Base-by-base conservation (phyloP, 176 grass and related monocot genomes). In the Elymus sibiricus region DNA sequence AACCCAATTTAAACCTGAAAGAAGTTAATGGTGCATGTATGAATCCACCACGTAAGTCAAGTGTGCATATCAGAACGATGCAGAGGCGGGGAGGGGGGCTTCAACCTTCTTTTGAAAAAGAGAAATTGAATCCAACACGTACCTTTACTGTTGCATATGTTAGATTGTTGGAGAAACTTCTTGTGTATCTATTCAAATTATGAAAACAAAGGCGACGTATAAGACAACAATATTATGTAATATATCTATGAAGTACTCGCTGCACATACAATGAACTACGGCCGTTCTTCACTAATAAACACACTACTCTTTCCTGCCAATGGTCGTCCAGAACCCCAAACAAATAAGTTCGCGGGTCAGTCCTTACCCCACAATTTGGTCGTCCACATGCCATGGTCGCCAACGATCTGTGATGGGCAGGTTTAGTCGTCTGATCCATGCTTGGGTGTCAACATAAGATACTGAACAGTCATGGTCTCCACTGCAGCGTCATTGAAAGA, bases 81-180 rank as follows among this genome's bases (percentile, higher is more conserved):
- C 31, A 32, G 31, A 32, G 31, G 31, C 3, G 1, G 31, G 31
- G 31, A 3, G 1, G 31, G 31, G 31, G 1, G 31, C 31, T 32
- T 32, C 31, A 32, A 32, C 31, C 31, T 32, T 3, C 31, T 32
- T 32, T 32, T 32, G 31, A 32, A 32, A 32, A 32, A 32, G 1
- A 32, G 31, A 32, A 32, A 32, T 32, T 38, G 6, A 38, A 38
- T 38, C 37, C 37, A 25, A 24, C 24, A 77, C 46, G 42, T 83
- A 97, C 95, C 92, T 97, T 97, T 1, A 97, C 86, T 7, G 95
- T 92, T 27, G 88, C 92, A 16, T 86, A 92, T 64, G 92, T 94
- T 5, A 97, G 46, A 76, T 94, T 91, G 31, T 91, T 83, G 12
- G 88, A 92, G 64, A 94, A 94, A 60, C 66, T 72, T 37, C 64